phyloP scores from a whole-genome alignment of 805 yeast species.

The Millerozyma miso region DNA sequence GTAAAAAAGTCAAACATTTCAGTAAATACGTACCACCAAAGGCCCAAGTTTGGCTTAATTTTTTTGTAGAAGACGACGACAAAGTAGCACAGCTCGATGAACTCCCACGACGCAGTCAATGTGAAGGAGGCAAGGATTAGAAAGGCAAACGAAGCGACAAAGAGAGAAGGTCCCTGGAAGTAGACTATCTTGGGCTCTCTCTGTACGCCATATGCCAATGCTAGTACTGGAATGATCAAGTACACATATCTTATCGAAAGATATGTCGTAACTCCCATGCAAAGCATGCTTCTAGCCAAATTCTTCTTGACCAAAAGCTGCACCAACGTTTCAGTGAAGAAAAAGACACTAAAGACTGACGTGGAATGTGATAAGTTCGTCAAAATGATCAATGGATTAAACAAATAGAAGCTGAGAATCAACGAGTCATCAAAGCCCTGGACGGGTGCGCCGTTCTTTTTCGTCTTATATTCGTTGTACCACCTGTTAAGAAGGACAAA shows the following conservation, averaged over 20 bases:
- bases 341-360: conserved; percentile 53
- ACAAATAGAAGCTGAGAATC: conserved; percentile 60
- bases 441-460: conserved; percentile 12
- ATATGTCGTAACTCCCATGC: conserved; percentile 61
- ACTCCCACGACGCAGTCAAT: conserved; percentile 22
- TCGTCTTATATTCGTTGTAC: conserved; percentile 24
- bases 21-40: conserved; percentile 98
- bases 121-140: conserved; percentile 24
- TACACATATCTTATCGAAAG: conserved; percentile 60
- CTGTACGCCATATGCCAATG: conserved; percentile 18
- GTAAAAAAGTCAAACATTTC: conserved; percentile 91
- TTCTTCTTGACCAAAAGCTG: conserved; percentile 39
- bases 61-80: conserved; percentile 58
- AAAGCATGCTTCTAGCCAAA: conserved; percentile 41
- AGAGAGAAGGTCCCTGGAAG: conserved; percentile 17
- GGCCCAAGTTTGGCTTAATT: conserved; percentile 83
- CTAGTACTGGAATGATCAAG: conserved; percentile 55
- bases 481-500: conserved; percentile 48
- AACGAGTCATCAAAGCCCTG: conserved; percentile 36
- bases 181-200: conserved; percentile 7
- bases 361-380: conserved; percentile 70
- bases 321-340: conserved; percentile 46
- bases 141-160: conserved; percentile 13
- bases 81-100: conserved; percentile 43
- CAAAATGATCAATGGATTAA: conserved; percentile 77